Conservation (phyloP, 148 eudicot species). For the Polygonum maritimum region DNA sequence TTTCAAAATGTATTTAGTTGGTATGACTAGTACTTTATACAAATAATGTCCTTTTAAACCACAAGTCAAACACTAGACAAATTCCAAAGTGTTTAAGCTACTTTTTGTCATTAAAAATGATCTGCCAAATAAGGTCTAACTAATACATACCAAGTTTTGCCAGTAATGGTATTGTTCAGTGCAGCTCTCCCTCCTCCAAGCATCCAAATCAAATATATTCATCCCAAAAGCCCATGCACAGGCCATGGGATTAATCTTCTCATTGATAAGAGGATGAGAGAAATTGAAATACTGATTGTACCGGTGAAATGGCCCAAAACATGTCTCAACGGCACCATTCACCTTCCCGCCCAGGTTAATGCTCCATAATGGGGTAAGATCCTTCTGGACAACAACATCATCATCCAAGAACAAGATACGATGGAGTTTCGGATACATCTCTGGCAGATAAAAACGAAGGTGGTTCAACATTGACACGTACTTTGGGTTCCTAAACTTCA, state of each 20-base stretch:
- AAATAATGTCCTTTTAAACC: too few relatives aligned
- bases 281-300: conserved; percentile 74
- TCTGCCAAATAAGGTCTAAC: conserved; percentile 21
- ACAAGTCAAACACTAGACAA: too few relatives aligned
- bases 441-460: conserved; percentile 83
- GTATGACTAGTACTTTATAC: too few relatives aligned
- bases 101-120: neutral
- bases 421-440: conserved; percentile 75
- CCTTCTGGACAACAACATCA: conserved; percentile 95
- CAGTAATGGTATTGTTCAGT: conserved; percentile 82
- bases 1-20: too few relatives aligned
- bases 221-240: conserved; percentile 95
- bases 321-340: conserved; percentile 80
- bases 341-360: conserved; percentile 79
- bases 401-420: conserved; percentile 73
- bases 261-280: conserved; percentile 78
- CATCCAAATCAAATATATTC: conserved; percentile 87
- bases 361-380: conserved; percentile 78
- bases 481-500: conserved; percentile 52
- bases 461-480: conserved; percentile 75
- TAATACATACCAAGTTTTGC: conserved; percentile 64
- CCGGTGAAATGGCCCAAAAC: conserved; percentile 89
- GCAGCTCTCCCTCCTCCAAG: conserved; percentile 80
- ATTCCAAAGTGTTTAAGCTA: too few relatives aligned
- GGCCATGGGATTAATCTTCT: conserved; percentile 65